phyloP scores from a whole-genome alignment of 495 filamentous ascomycete species.

The Podospora comata region DNA sequence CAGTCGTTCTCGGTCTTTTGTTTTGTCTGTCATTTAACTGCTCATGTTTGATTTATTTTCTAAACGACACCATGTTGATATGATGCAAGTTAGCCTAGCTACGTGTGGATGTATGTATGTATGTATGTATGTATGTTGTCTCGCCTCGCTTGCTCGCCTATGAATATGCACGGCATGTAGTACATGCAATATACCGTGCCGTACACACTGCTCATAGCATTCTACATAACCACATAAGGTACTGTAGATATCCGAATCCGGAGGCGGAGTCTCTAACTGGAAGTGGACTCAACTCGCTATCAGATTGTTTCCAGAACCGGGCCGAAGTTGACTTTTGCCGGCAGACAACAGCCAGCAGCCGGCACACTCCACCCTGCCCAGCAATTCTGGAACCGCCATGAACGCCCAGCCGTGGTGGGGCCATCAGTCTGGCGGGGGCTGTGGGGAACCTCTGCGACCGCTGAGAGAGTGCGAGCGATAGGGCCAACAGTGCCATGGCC shows the following conservation, averaged over 20 bases:
- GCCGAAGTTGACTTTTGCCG: constrained; percentile 11
- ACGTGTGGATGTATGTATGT: not conserved
- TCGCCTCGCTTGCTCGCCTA: not conserved
- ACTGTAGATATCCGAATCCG: not conserved
- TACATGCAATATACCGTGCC: not conserved
- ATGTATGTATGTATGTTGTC: not conserved
- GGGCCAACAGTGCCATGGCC: constrained; percentile 11
- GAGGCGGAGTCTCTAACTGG: not conserved
- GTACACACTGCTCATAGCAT: not conserved
- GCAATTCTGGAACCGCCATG: constrained; percentile 13
- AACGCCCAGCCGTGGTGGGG: constrained; percentile 8
- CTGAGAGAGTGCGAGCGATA: not conserved
- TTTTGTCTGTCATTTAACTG: not conserved
- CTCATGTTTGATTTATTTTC: constrained; percentile 1
- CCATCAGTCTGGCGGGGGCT: constrained; percentile 5
- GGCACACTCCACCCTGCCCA: not conserved
- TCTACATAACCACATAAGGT: not conserved
- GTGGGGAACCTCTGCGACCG: not conserved
- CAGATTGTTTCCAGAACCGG: constrained; percentile 11
- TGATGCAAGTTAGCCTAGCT: not conserved
- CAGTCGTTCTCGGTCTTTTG: not conserved
- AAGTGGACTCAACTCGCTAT: constrained; percentile 4
- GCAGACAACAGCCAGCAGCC: constrained; percentile 12
- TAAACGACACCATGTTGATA: not conserved
- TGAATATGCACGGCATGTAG: not conserved